Conservation (phyloP, 441 rosid genomes). For the Capsella rubella region DNA sequence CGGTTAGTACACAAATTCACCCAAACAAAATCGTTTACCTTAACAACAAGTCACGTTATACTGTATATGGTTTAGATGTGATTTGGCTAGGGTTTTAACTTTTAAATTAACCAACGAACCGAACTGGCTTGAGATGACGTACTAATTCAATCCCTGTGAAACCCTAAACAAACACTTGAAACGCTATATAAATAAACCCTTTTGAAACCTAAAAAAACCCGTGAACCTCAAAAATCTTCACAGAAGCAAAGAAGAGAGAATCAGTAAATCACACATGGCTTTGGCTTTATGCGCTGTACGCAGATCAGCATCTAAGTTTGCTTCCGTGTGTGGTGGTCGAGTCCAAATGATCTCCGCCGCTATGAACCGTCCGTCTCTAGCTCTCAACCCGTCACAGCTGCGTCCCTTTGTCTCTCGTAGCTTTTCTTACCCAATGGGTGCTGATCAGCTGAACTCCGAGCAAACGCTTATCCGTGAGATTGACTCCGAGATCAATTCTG, state of each 20-base stretch:
- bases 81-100: background rate
- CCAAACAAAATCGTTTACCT: no score
- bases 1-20: no score
- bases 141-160: slow-evolving; percentile 12
- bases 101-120: background rate
- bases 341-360: slow-evolving; percentile 50
- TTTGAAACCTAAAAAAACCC: slow-evolving; percentile 13
- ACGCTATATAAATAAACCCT: slow-evolving; percentile 11
- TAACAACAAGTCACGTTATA: no score
- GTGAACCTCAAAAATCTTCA: background rate
- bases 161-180: background rate
- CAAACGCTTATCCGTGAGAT: no score
- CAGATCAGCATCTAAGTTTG: slow-evolving; percentile 49
- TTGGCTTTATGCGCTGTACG: slow-evolving; percentile 44
- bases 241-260: slow-evolving; percentile 6
- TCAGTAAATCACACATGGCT: slow-evolving; percentile 28
- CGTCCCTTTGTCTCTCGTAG: no score
- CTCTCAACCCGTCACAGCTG: no score
- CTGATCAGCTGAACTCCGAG: no score
- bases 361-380: slow-evolving; percentile 30
- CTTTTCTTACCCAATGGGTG: no score
- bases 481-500: no score
- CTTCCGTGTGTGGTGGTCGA: slow-evolving; percentile 45
- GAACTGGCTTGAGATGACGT: slow-evolving; percentile 1
- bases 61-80: background rate